These are phyloP conservation scores for Cryptococcus sp. DNA, from an alignment of 1,284 basidiomycete species.

Conservation along the genomic window DNA sequence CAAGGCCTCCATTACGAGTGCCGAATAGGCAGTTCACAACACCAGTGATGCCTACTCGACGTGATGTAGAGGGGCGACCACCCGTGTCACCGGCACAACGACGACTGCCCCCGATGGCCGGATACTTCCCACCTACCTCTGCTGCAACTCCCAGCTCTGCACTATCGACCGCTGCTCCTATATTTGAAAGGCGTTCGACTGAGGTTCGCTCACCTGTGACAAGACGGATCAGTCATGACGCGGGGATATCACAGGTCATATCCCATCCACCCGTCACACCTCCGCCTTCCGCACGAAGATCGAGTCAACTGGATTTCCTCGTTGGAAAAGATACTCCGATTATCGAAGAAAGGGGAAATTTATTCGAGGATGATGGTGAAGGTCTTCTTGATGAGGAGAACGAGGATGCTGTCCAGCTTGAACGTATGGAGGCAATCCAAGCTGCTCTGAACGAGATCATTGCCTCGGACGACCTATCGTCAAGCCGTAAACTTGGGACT, in stretches of 20 bases:
- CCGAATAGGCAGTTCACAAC: neutral
- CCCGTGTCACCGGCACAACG: constrained; percentile 1
- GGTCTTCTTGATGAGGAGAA: constrained; percentile 21
- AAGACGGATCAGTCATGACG: constrained; percentile 3
- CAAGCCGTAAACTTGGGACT: constrained; percentile 13
- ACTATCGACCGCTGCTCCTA: constrained; percentile 16
- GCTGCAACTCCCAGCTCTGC: constrained; percentile 10
- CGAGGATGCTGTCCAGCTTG: constrained; percentile 56
- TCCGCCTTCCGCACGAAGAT: constrained; percentile 11
- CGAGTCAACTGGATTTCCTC: constrained; percentile 39
- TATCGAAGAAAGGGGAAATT: constrained; percentile 44
- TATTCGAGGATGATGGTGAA: constrained; percentile 18
- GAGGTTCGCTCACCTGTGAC: neutral
- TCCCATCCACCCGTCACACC: constrained; percentile 13
- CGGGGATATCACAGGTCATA: neutral
- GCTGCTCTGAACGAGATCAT: constrained; percentile 92
- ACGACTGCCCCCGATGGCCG: constrained; percentile 15
- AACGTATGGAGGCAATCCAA: constrained; percentile 87
- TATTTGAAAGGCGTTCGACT: constrained; percentile 4
- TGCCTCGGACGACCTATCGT: constrained; percentile 62
- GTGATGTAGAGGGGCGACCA: neutral
- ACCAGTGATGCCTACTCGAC: neutral
- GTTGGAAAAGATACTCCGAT: constrained; percentile 56
- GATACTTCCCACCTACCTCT: constrained; percentile 21
- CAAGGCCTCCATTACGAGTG: neutral